Conservation (phyloP, 75 land plant species). For the Cunninghamia lanceolata region DNA sequence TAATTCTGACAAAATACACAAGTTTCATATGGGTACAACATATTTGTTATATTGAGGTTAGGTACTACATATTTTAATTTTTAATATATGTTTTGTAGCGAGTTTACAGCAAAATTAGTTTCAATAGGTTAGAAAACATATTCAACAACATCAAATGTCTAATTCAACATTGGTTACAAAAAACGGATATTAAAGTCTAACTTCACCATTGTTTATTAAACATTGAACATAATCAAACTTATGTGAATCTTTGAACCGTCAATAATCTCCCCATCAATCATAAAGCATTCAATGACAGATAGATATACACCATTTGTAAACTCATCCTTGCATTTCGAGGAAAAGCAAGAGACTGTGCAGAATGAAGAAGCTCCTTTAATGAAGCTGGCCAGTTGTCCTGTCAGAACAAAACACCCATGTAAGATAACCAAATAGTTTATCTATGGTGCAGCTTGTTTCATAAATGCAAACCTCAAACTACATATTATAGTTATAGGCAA, state of each 20-base stretch:
- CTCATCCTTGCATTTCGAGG: constrained; percentile 27
- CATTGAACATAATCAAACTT: not conserved
- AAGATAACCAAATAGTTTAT: not conserved
- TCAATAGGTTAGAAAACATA: not conserved
- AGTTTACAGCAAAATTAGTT: not conserved
- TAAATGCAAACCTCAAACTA: not conserved
- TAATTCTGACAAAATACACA: too few species aligned
- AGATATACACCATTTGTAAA: constrained; percentile 7
- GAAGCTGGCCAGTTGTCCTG: constrained; percentile 65
- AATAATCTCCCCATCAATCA: not conserved
- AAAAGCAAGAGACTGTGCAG: constrained; percentile 41
- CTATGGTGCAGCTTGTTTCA: not conserved
- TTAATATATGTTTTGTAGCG: not conserved
- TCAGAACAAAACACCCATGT: constrained; percentile 4
- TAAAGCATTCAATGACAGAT: not conserved
- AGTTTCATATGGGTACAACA: too few species aligned
- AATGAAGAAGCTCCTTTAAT: constrained; percentile 46
- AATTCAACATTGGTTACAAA: not conserved
- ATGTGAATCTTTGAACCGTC: not conserved
- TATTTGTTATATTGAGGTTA: too few species aligned
- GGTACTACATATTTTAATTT: not conserved
- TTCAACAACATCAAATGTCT: not conserved
- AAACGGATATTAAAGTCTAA: not conserved
- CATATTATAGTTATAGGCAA: not conserved
- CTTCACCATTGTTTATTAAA: not conserved